These are phyloP conservation scores for Citrus sp. DNA, from an alignment of 345 rosid species.

Conservation along the genomic window DNA sequence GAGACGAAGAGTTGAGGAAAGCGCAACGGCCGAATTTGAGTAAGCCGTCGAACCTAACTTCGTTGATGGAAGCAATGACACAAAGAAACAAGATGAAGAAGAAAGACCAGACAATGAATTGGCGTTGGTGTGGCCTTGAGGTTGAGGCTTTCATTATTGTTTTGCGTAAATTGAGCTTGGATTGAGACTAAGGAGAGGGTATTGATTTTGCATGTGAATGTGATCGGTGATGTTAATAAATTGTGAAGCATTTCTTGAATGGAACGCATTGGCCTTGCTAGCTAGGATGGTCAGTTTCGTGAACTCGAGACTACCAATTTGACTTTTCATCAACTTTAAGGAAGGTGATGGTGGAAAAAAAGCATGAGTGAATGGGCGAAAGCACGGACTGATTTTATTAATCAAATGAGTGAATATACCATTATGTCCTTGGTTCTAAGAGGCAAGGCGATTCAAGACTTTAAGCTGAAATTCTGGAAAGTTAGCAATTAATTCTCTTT, in stretches of 20 bases:
- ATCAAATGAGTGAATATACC: constrained; percentile 2
- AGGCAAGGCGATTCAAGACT: not conserved
- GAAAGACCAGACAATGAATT: constrained; percentile 50
- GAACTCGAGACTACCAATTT: constrained; percentile 20
- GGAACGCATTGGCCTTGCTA: not conserved
- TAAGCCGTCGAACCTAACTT: constrained; percentile 45
- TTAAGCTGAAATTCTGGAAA: not conserved
- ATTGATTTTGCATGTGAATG: not conserved
- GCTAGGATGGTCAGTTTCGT: constrained; percentile 21
- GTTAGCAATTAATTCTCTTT: not conserved
- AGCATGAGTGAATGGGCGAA: not conserved
- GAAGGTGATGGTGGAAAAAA: constrained; percentile 20
- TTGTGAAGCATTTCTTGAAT: constrained; percentile 5
- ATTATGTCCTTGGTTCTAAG: not conserved
- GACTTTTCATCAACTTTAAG: constrained; percentile 26
- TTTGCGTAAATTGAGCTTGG: not conserved
- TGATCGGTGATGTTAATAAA: constrained; percentile 1
- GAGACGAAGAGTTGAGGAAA: constrained; percentile 11
- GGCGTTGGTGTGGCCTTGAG: constrained; percentile 22
- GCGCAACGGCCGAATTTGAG: constrained; percentile 51
- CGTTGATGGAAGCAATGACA: constrained; percentile 52
- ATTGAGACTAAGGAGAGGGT: constrained; percentile 1
- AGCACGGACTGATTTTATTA: not conserved
- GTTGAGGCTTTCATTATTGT: constrained; percentile 27
- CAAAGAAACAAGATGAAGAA: constrained; percentile 63